A percentile compares a stretch with the other conserved stretches of the same genome.
These are phyloP conservation scores for Cyclospora cayetanensis DNA, from an alignment of 169 alveolate species.

Conservation along the genomic window DNA sequence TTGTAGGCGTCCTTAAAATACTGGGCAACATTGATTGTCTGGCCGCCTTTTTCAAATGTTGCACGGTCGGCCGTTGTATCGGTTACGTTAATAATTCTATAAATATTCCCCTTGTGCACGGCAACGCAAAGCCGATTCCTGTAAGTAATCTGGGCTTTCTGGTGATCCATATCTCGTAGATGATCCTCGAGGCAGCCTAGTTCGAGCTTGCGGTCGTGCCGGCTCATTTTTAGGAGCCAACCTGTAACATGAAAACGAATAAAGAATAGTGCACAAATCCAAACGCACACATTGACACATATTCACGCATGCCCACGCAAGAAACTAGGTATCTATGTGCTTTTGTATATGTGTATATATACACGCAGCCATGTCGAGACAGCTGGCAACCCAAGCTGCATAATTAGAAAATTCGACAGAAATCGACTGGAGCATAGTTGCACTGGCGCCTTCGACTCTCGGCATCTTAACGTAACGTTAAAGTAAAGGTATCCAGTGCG, in stretches of 20 bases:
- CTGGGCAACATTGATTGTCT: slow-evolving; percentile 31
- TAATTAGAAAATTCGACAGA: no score
- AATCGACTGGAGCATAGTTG: no score
- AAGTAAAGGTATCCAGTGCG: not conserved
- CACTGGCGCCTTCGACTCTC: no score
- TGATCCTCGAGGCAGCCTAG: slow-evolving; percentile 30
- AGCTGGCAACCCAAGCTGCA: no score
- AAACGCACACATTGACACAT: no score
- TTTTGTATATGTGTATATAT: no score
- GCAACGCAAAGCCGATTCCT: slow-evolving; percentile 58
- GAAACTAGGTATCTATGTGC: no score
- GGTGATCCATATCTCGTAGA: slow-evolving; percentile 29
- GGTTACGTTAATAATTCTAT: slow-evolving; percentile 33
- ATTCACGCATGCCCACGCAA: not conserved
- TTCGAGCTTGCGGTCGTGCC: slow-evolving; percentile 64
- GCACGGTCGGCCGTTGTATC: slow-evolving; percentile 55
- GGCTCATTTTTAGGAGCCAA: slow-evolving; percentile 39
- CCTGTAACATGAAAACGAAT: not conserved
- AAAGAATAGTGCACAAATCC: no score
- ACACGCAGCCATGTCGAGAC: not conserved
- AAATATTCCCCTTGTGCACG: slow-evolving; percentile 43
- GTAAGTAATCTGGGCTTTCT: slow-evolving; percentile 14
- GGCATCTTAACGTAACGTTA: no score
- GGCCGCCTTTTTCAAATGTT: slow-evolving; percentile 33
- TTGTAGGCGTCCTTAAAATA: slow-evolving; percentile 46